These are phyloP conservation scores for Aureobasidium leucospermi DNA, from an alignment of 2,329 filamentous ascomycete genomes.

Conservation along the genomic window DNA sequence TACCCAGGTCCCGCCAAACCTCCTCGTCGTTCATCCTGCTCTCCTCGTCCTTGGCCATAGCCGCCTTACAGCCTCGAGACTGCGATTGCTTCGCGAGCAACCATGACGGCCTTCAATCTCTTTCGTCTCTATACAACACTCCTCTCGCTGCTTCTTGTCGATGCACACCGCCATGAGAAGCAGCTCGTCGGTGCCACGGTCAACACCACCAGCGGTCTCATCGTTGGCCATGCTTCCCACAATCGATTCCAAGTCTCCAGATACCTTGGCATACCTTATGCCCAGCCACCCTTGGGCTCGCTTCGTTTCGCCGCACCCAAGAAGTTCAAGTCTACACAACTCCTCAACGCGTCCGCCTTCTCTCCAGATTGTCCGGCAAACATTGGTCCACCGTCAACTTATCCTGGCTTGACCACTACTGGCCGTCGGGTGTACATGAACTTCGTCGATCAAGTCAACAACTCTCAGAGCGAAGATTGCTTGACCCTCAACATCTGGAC, in stretches of 20 bases:
- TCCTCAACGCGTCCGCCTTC: background rate
- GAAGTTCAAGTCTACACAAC: background rate
- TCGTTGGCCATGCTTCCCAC: background rate
- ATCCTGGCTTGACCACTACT: background rate
- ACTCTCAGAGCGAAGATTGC: background rate
- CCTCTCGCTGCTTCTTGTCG: background rate
- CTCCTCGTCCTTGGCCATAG: too few species aligned
- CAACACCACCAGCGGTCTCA: background rate
- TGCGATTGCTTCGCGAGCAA: background rate
- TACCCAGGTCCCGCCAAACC: too few species aligned
- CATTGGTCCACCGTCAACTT: background rate
- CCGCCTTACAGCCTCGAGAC: too few species aligned
- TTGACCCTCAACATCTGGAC: background rate
- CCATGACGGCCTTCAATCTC: background rate
- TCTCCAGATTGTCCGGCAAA: background rate
- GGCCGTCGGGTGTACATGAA: background rate
- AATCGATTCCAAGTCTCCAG: background rate
- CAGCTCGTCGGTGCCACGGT: background rate
- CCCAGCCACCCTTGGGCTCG: too few species aligned
- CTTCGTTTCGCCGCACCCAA: background rate
- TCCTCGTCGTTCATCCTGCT: too few species aligned
- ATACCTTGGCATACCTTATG: too few species aligned
- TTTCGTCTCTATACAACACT: background rate
- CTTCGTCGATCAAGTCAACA: background rate
- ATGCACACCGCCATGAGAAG: background rate